Percentiles rank a stretch among this genome's conserved stretches.
phyloP scores from a whole-genome alignment of 2,329 filamentous ascomycete species.

The Waltergamsia citrina region DNA sequence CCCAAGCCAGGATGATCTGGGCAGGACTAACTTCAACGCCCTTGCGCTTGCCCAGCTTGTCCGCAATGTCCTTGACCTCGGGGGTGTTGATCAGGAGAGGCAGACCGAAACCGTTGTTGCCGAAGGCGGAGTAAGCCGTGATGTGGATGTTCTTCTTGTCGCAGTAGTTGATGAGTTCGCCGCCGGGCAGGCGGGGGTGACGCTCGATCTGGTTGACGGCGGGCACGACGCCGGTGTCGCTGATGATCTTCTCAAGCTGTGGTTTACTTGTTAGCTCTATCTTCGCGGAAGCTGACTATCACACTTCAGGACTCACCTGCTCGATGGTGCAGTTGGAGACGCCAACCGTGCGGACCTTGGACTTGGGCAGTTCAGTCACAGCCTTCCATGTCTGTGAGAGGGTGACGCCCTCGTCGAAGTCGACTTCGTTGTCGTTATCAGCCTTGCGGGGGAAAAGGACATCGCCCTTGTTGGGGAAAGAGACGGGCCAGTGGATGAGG shows the following conservation, averaged over 20 bases:
- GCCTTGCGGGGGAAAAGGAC: constrained; percentile 34
- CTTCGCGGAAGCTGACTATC: neutral
- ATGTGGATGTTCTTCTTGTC: constrained; percentile 54
- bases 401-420: constrained; percentile 32
- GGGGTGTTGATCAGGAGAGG: constrained; percentile 49
- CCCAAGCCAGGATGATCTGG: constrained; percentile 47
- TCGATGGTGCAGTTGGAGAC: constrained; percentile 66
- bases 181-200: constrained; percentile 52
- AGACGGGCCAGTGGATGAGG: constrained; percentile 55
- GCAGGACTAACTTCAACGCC: constrained; percentile 29
- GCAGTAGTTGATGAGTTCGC: constrained; percentile 49
- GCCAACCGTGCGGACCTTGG: constrained; percentile 57
- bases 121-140: constrained; percentile 54
- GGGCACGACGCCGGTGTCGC: constrained; percentile 44
- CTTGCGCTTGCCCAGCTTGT: constrained; percentile 25
- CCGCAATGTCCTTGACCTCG: constrained; percentile 45
- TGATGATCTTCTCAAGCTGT: constrained; percentile 43
- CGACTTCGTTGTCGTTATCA: constrained; percentile 21
- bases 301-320: constrained; percentile 27
- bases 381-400: constrained; percentile 35
- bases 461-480: constrained; percentile 27
- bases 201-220: constrained; percentile 64
- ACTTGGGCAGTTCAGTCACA: constrained; percentile 47
- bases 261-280: constrained; percentile 5
- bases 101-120: constrained; percentile 31